Evolutionary conservation across 1,139 yeast species (phyloP).

Genomic region (Diutina mesorugosa): DNA sequence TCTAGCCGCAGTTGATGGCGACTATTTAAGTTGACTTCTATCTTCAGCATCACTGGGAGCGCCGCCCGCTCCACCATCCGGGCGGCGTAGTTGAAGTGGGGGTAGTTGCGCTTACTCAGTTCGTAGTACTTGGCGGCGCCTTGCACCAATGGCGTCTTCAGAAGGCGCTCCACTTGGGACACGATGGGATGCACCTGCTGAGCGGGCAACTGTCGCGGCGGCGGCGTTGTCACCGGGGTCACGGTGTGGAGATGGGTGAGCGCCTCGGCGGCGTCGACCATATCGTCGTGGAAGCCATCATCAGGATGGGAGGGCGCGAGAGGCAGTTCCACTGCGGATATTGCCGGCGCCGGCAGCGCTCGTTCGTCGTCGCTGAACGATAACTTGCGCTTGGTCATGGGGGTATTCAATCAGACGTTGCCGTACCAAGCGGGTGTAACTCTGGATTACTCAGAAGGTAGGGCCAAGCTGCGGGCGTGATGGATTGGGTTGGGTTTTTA

Average conservation of each 20-base stretch:
- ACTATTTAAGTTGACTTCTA: conserved; percentile 32
- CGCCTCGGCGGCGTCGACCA: conserved; percentile 2
- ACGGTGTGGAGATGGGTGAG: conserved; percentile 1
- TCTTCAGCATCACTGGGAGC: conserved; percentile 38
- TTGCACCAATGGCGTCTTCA: conserved; percentile 37
- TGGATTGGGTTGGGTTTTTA: conserved; percentile 2
- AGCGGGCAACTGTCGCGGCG: background rate
- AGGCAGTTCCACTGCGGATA: background rate
- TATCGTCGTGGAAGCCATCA: background rate
- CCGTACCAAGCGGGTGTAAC: background rate
- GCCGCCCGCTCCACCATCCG: conserved; percentile 55
- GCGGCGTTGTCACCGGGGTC: background rate
- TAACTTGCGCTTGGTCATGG: conserved; percentile 1
- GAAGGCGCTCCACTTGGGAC: conserved; percentile 29
- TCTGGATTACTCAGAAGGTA: background rate
- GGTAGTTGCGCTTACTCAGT: conserved; percentile 36
- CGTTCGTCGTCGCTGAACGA: conserved; percentile 1
- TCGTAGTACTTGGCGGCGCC: conserved; percentile 52
- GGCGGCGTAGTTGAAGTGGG: conserved; percentile 55
- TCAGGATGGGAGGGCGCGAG: background rate
- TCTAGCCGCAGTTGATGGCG: conserved; percentile 17
- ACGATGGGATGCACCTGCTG: conserved; percentile 24
- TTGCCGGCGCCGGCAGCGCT: background rate
- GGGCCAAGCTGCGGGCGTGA: background rate
- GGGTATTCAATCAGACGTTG: background rate